These are phyloP conservation scores for Abrus pulchellus DNA, from an alignment of 306 rosid genomes.

Conservation along the genomic window DNA sequence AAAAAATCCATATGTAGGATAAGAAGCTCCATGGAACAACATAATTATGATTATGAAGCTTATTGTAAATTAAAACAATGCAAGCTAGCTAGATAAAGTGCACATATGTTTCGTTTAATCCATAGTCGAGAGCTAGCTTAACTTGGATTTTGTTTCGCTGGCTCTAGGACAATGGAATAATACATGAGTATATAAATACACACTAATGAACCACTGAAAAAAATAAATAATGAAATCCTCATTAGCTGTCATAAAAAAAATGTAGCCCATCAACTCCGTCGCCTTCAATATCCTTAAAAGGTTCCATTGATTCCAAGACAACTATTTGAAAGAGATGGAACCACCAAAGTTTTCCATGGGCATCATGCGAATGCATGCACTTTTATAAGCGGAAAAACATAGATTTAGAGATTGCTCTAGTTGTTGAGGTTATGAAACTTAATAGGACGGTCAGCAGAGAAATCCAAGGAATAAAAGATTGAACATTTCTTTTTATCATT, in stretches of 20 bases:
- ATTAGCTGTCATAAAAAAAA: not conserved
- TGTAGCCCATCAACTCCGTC: not conserved
- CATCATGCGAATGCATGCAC: not conserved
- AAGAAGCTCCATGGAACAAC: not conserved
- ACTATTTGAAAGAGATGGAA: slow-evolving; percentile 44
- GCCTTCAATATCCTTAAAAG: slow-evolving; percentile 5
- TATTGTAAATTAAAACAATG: not conserved
- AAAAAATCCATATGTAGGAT: not conserved
- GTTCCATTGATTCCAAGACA: slow-evolving; percentile 27
- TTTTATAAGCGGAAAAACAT: slow-evolving; percentile 27
- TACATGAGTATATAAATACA: not conserved
- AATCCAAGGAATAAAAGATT: not conserved
- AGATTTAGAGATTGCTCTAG: not conserved
- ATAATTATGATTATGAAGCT: too few relatives aligned
- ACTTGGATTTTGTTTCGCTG: not conserved
- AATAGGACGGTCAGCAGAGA: not conserved
- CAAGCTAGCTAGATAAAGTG: not conserved
- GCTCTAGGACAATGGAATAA: not conserved
- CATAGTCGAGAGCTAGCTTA: not conserved
- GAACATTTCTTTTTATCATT: too few relatives aligned
- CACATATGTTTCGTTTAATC: not conserved
- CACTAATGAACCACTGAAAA: not conserved
- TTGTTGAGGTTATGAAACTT: not conserved
- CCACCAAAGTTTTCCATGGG: slow-evolving; percentile 29
- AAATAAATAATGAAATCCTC: slow-evolving; percentile 6